Conservation (phyloP, 352 stramenopile genomes). For the Elongisporangium anandrum region DNA sequence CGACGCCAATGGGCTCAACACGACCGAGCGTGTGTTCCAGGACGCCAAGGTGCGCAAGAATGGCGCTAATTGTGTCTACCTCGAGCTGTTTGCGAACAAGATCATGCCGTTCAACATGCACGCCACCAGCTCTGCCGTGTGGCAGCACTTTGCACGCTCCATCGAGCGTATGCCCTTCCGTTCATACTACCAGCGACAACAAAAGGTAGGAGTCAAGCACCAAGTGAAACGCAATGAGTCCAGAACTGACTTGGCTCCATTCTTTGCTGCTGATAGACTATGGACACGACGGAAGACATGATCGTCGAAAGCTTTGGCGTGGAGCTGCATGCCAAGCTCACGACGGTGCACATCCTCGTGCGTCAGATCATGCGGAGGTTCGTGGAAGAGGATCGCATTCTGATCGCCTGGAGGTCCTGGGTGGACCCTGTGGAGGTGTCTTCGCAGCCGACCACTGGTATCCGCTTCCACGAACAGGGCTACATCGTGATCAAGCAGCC, state of each 20-base stretch:
- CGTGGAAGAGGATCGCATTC: slow-evolving; percentile 33
- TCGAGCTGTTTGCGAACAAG: slow-evolving; percentile 49
- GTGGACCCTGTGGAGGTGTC: slow-evolving; percentile 50
- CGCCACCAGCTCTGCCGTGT: slow-evolving; percentile 26
- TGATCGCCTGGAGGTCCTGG: slow-evolving; percentile 54
- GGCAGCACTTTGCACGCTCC: slow-evolving; percentile 38
- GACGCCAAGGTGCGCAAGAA: slow-evolving; percentile 36
- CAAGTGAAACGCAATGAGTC: background rate
- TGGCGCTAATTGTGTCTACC: slow-evolving; percentile 20
- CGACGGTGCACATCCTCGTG: slow-evolving; percentile 40
- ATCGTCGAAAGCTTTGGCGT: slow-evolving; percentile 61
- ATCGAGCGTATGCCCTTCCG: slow-evolving; percentile 35
- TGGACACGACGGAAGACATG: slow-evolving; percentile 27
- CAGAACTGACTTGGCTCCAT: background rate
- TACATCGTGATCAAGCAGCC: slow-evolving; percentile 50
- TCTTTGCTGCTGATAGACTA: slow-evolving; percentile 16
- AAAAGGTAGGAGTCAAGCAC: slow-evolving; percentile 17
- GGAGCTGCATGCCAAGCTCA: slow-evolving; percentile 46
- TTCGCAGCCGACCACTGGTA: slow-evolving; percentile 26
- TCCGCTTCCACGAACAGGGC: slow-evolving; percentile 47
- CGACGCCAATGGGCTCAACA: slow-evolving; percentile 18
- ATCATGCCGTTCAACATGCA: slow-evolving; percentile 33
- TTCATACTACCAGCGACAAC: slow-evolving; percentile 31
- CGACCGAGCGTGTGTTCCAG: slow-evolving; percentile 23
- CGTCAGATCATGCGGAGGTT: slow-evolving; percentile 52